These are phyloP conservation scores for Takashimella tepidaria DNA, from an alignment of 1,284 basidiomycete species.

Conservation along the genomic window DNA sequence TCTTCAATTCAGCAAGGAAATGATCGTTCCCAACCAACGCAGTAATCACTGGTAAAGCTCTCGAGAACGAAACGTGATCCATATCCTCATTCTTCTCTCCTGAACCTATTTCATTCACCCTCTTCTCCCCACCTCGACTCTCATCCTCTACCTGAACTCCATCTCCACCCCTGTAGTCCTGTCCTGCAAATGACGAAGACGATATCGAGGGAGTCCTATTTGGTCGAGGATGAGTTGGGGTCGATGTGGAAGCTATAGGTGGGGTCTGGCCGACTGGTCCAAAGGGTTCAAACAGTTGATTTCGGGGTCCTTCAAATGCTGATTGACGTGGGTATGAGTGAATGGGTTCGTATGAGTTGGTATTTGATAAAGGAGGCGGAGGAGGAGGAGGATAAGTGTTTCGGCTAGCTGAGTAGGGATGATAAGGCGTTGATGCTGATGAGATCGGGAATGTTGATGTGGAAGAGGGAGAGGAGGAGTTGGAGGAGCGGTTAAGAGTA, in stretches of 20 bases:
- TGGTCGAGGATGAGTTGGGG: neutral
- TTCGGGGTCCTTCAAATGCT: constrained; percentile 12
- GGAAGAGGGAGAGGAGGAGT: neutral
- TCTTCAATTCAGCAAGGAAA: constrained; percentile 35
- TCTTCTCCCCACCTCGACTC: neutral
- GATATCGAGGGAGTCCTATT: neutral
- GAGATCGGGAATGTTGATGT: neutral
- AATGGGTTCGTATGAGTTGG: neutral
- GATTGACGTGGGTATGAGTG: constrained; percentile 1
- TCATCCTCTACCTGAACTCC: neutral
- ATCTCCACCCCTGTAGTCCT: neutral
- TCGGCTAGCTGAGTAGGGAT: constrained; percentile 1
- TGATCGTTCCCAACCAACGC: constrained; percentile 31
- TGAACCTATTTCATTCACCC: neutral
- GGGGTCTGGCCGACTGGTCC: constrained; percentile 25
- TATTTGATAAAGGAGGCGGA: neutral
- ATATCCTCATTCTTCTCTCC: constrained; percentile 2
- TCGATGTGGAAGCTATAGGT: constrained; percentile 2
- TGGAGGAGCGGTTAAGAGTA: constrained; percentile 3
- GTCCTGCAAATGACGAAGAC: no score
- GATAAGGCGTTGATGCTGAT: constrained; percentile 1
- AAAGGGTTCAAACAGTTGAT: constrained; percentile 33
- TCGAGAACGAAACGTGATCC: constrained; percentile 16
- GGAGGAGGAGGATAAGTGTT: constrained; percentile 11
- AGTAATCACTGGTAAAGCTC: constrained; percentile 33